Evolutionary conservation across 2,329 filamentous ascomycete species (phyloP), one percentile per base, ranked within the genome.

Genomic region (Pseudogymnoascus pannorum): DNA sequence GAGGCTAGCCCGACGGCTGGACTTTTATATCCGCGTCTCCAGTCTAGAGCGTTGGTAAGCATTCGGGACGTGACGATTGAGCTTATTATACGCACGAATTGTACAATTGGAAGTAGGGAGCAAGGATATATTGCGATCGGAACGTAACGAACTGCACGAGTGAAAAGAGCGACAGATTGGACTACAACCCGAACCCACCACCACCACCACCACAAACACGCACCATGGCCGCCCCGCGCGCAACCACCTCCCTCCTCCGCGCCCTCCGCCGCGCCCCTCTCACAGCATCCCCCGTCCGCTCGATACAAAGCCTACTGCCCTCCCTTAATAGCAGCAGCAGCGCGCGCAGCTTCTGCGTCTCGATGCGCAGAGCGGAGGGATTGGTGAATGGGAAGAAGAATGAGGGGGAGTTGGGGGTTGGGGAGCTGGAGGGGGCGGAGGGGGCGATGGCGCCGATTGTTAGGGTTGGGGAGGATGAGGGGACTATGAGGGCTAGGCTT

Each of bases 401-500:
- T 57, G 33, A 14, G 8, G 33, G 51, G 18, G 91, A 96, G 68
- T 81, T 96, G 64, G 86, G 79, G 48, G 89, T 94, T 69, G 92
- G 91, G 71, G 91, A 97, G 79, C 85, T 97, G 71, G 86, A 95
- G 73, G 91, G 91, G 67, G 89, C 87, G 65, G 83, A 84, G 62
- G 96, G 97, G 77, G 89, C 85, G 73, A 87, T 97, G 70, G 91
- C 96, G 80, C 94, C 94, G n/a, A 76, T 97, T 67, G 85, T 89
- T 64, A 84, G 94, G 58, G 83, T 82, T 7, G 92, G 92, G 69
- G 94, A 99, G 76, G 89, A 94, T 76, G 78, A 83, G 54, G 81
- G 84, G 68, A 99, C 93, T 35, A 96, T 89, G 85, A 86, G 93
- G 68, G 92, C 94, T 40, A 86, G 94, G 66, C 84, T 99, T 72